Percentiles rank a stretch among this genome's conserved stretches.
phyloP scores from a whole-genome alignment of 2,329 filamentous ascomycete species.

The Sclerotiophoma versabilis region DNA sequence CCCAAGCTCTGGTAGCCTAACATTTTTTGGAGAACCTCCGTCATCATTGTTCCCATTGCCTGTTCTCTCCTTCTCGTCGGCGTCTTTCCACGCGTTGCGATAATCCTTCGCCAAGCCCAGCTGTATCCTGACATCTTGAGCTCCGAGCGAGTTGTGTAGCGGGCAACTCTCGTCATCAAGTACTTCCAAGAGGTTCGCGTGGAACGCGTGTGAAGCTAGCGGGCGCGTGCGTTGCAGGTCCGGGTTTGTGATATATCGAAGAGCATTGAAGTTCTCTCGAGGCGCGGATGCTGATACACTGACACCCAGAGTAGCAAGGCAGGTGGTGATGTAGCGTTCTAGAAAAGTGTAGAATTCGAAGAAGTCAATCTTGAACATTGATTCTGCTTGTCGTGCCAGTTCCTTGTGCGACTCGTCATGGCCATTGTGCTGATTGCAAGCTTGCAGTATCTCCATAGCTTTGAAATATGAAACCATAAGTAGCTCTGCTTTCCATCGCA shows the following conservation, averaged over 20 bases:
- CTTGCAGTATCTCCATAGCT: constrained; percentile 35
- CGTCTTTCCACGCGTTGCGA: constrained; percentile 76
- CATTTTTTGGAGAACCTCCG: constrained; percentile 32
- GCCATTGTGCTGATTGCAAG: constrained; percentile 24
- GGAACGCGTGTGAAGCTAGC: constrained; percentile 62
- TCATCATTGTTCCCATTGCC: constrained; percentile 27
- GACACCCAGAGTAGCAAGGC: constrained; percentile 70
- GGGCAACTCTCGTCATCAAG: constrained; percentile 66
- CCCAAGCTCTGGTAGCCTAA: constrained; percentile 66
- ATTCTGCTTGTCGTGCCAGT: constrained; percentile 39
- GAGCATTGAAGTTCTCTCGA: constrained; percentile 33
- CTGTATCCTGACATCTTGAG: constrained; percentile 62
- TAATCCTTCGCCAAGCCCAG: constrained; percentile 72
- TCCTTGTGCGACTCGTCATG: constrained; percentile 18
- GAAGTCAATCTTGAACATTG: constrained; percentile 79
- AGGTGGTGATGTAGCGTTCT: constrained; percentile 72
- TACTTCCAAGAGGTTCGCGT: constrained; percentile 72
- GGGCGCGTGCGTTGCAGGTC: constrained; percentile 30
- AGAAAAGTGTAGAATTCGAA: constrained; percentile 78
- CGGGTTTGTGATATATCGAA: constrained; percentile 45
- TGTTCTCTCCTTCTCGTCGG: constrained; percentile 54
- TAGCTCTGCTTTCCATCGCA: constrained; percentile 48
- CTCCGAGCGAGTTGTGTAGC: constrained; percentile 63
- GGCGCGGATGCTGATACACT: constrained; percentile 49
- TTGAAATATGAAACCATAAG: constrained; percentile 40